Percentiles rank a stretch among this genome's conserved stretches.
Conservation (phyloP, 2,329 filamentous ascomycete genomes). For the Leptoxyphium fumago region DNA sequence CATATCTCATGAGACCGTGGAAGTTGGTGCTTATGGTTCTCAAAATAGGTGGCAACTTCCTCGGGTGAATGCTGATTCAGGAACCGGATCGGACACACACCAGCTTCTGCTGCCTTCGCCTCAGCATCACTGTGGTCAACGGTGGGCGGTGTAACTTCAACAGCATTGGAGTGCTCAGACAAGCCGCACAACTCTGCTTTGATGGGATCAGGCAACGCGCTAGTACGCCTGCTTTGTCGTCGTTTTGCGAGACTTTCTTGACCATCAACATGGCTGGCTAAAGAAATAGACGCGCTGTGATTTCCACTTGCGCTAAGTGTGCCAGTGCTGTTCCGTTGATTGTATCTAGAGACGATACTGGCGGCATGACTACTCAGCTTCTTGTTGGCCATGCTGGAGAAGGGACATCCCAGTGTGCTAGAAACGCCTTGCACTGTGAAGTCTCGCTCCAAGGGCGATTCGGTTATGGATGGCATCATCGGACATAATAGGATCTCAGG, state of each 20-base stretch:
- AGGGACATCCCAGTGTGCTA: constrained; percentile 68
- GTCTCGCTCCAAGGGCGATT: constrained; percentile 57
- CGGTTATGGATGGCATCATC: constrained; percentile 23
- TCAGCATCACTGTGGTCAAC: not conserved
- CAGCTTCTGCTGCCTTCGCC: constrained; percentile 10
- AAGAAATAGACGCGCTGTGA: constrained; percentile 12
- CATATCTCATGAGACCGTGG: constrained; percentile 89
- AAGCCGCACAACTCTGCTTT: constrained; percentile 22
- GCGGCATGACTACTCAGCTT: constrained; percentile 23
- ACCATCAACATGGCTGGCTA: constrained; percentile 22
- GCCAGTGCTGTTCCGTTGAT: constrained; percentile 3
- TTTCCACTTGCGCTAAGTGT: not conserved
- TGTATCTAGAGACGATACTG: constrained; percentile 25
- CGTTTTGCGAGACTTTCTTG: constrained; percentile 27
- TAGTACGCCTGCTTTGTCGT: constrained; percentile 12
- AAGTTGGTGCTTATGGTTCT: constrained; percentile 88
- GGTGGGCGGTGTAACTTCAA: not conserved
- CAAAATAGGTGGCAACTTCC: constrained; percentile 84
- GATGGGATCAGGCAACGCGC: constrained; percentile 19
- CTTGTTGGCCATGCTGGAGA: constrained; percentile 40
- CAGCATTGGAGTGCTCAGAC: constrained; percentile 12
- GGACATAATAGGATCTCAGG: constrained; percentile 19
- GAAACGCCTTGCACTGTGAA: constrained; percentile 78
- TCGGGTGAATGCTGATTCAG: constrained; percentile 85
- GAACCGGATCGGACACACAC: constrained; percentile 83